phyloP scores from a whole-genome alignment of 2,329 filamentous ascomycete species.

The Pseudocercospora ulei region DNA sequence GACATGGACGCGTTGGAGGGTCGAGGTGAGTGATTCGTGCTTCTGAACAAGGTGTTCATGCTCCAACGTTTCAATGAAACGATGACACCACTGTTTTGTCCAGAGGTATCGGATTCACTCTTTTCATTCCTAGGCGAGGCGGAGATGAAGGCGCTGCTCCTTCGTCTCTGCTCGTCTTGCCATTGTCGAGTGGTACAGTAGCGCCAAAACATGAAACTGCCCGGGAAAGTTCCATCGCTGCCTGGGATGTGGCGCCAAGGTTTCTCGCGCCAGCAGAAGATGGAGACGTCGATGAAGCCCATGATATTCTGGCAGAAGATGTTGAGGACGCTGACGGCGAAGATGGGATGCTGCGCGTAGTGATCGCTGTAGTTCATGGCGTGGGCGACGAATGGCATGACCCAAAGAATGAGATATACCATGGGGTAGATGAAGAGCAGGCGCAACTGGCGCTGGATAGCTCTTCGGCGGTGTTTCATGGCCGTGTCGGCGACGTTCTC shows the following conservation, averaged over 20 bases:
- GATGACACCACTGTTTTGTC: slow-evolving; percentile 19
- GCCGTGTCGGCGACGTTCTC: slow-evolving; percentile 18
- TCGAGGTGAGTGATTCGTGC: slow-evolving; percentile 6
- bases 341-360: slow-evolving; percentile 46
- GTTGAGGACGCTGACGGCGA: slow-evolving; percentile 47
- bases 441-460: slow-evolving; percentile 49
- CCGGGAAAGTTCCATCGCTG: slow-evolving; percentile 38
- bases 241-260: slow-evolving; percentile 55
- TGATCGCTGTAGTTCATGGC: slow-evolving; percentile 50
- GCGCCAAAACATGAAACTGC: slow-evolving; percentile 34
- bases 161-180: slow-evolving; percentile 14
- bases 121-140: slow-evolving; percentile 1
- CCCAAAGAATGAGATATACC: slow-evolving; percentile 63
- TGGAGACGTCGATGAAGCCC: slow-evolving; percentile 56
- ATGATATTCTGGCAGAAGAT: slow-evolving; percentile 55
- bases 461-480: slow-evolving; percentile 17
- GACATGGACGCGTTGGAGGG: slow-evolving; percentile 9
- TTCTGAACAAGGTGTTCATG: slow-evolving; percentile 14
- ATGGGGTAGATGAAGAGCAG: slow-evolving; percentile 67
- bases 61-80: slow-evolving; percentile 19
- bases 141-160: slow-evolving; percentile 11
- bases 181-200: slow-evolving; percentile 14
- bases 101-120: slow-evolving; percentile 6
- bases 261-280: slow-evolving; percentile 61
- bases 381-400: slow-evolving; percentile 59